Evolutionary conservation across 2,329 filamentous ascomycete genomes (phyloP).

Genomic region (Calonectria henricotiae): DNA sequence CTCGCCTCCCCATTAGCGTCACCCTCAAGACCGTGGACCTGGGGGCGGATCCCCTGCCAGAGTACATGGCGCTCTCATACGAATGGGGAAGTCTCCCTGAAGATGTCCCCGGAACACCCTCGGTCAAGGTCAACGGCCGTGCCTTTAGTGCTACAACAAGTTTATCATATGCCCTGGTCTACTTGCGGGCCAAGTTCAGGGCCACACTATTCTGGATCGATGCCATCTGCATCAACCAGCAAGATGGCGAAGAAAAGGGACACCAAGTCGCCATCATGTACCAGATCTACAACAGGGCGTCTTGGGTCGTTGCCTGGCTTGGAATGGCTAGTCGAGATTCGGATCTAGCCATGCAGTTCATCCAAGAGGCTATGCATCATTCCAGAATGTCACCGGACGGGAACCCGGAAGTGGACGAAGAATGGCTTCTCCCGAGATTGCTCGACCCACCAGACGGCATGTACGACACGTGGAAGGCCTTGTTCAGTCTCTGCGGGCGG

Average conservation of each 20-base stretch:
- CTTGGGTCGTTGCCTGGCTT: background rate
- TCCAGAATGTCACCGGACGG: slow-evolving; percentile 5
- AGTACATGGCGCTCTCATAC: slow-evolving; percentile 17
- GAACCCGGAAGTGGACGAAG: slow-evolving; percentile 1
- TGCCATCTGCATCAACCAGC: slow-evolving; percentile 20
- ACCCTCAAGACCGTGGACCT: slow-evolving; percentile 17
- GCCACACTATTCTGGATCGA: slow-evolving; percentile 7
- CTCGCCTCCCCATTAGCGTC: slow-evolving; percentile 17
- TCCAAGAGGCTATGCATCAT: slow-evolving; percentile 11
- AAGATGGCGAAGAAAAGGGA: slow-evolving; percentile 2
- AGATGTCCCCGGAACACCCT: slow-evolving; percentile 3
- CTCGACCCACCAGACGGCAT: slow-evolving; percentile 14
- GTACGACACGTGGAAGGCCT: slow-evolving; percentile 18
- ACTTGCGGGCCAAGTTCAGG: background rate
- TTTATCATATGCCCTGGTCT: slow-evolving; percentile 7
- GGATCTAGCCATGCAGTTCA: slow-evolving; percentile 13
- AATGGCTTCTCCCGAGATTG: slow-evolving; percentile 14
- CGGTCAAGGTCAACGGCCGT: slow-evolving; percentile 15
- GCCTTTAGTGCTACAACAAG: slow-evolving; percentile 6
- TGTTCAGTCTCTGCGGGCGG: slow-evolving; percentile 5
- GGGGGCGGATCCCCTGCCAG: slow-evolving; percentile 14
- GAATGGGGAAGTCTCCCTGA: slow-evolving; percentile 15
- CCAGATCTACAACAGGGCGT: slow-evolving; percentile 16
- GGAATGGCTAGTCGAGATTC: slow-evolving; percentile 7
- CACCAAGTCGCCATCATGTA: slow-evolving; percentile 7